phyloP scores from a whole-genome alignment of 345 rosid genomes.

The Lagerstroemia speciosa region DNA sequence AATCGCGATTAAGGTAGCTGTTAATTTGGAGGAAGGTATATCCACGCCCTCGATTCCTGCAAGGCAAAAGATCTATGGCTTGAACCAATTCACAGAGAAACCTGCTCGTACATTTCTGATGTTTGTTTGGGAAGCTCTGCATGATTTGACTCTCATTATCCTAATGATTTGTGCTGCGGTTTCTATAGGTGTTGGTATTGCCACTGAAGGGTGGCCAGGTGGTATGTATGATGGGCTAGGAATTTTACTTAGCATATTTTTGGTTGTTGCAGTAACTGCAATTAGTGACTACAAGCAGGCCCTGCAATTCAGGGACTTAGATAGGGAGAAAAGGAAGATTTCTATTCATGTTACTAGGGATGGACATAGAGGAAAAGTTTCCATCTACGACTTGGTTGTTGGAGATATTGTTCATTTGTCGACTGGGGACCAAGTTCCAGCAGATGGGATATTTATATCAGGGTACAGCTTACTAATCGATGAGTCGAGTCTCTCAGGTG shows the following conservation, averaged over 20 bases:
- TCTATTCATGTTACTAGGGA: constrained; percentile 69
- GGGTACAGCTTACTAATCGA: constrained; percentile 73
- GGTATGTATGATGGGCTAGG: constrained; percentile 85
- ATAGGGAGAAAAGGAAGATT: constrained; percentile 77
- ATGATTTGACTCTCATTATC: constrained; percentile 70
- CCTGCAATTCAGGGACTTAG: constrained; percentile 80
- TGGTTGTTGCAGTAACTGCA: constrained; percentile 79
- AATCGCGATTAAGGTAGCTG: constrained; percentile 42
- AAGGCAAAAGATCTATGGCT: constrained; percentile 68
- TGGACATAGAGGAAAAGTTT: constrained; percentile 51
- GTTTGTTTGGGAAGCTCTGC: constrained; percentile 94
- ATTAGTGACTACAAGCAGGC: constrained; percentile 87
- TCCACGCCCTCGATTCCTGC: constrained; percentile 27
- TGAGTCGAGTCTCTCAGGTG: constrained; percentile 78
- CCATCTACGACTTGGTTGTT: constrained; percentile 72
- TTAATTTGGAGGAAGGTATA: constrained; percentile 56
- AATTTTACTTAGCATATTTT: constrained; percentile 64
- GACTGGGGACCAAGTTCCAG: constrained; percentile 76
- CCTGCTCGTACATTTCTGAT: constrained; percentile 57
- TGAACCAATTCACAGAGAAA: constrained; percentile 63
- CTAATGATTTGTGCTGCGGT: constrained; percentile 70
- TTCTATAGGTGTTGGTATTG: constrained; percentile 80
- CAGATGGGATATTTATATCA: constrained; percentile 69
- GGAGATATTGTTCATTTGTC: constrained; percentile 79
- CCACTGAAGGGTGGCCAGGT: constrained; percentile 82